Base-by-base conservation (phyloP, 345 rosid genomes). In the Boechera retrofracta region DNA sequence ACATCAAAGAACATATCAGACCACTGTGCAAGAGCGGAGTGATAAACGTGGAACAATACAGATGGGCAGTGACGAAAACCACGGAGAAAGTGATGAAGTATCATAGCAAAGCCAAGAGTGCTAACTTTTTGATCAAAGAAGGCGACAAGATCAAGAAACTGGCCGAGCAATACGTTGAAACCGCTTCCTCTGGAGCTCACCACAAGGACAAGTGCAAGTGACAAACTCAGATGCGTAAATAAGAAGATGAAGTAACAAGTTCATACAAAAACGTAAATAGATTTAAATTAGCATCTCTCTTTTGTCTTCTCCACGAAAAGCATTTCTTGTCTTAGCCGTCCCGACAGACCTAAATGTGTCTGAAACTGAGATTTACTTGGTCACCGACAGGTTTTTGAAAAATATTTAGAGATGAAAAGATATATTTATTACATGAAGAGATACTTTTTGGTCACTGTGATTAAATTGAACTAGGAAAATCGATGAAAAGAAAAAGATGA, bases 71-170 rank as follows among this genome's bases (percentile, higher is more conserved):
- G 74, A 80, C 90, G 12, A 92, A 93, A 85, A 83, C 97, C 41
- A 78, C 89, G 0, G 97, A 92, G 49, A 95, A 95, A 77, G 96
- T 95, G 42, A 92, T 91, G 99, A 95, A 86, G 81, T 91, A 88
- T 82, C 99, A 95, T 84, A 60, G 68, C 69, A 87, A 88, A 70
- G 91, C 96, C 33, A 92, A 91, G 80, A 92, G 83, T 72, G 98
- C 99, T 11, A 91, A 80, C 72, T 92, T 95, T 81, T 85, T 93
- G 59, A 87, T 95, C 67, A 93, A 89, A 88, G 99, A 93, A 86
- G 99, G 94, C 32, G 99, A 93, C 81, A 93, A 91, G 83, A 97
- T 93, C 74, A 95, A 93, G 88, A 93, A 89, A 80, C 97, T 93
- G 5, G 96, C 99, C 1, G 96, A 92, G 83, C 96, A 95, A 77